Base-by-base conservation (phyloP, 306 rosid genomes). In the Vigna trinervia region DNA sequence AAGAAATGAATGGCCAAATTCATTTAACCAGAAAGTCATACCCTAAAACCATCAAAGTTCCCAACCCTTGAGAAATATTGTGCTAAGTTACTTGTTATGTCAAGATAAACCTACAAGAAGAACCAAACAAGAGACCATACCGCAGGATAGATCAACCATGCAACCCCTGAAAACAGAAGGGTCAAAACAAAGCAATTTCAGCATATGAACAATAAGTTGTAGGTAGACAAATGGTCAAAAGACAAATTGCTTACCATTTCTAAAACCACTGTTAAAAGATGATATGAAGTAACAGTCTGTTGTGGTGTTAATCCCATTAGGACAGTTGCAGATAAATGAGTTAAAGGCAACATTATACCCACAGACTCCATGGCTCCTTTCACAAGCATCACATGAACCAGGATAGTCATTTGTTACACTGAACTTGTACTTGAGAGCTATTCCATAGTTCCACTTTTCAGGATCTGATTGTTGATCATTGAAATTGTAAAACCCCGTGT, bases 361-460 rank as follows among this genome's bases (percentile, higher is more conserved):
- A 71, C 97, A 91, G 19, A 84, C 81, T 8, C 94, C 98, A 73
- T 74, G 52, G 38, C 96, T 89, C 11, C 59, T 90, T 51, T 94
- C 97, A 74, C 98, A 94, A 8, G 74, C 69, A 47, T 48, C 75
- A 83, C 98, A 94, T 12, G 87, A 77, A n/a, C 36, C 74, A 4
- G 98, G 98, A 80, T 69, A 90, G 34, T 92, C 98, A 66, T 94
- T 84, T 20, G 86, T 85, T 13, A 90, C 88, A 39, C 88, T 86
- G 71, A 92, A 94, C 84, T 92, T 94, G 32, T 94, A 94, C 64
- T 87, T 86, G 13, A 94, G 64, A 12, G 94, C 93, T 23, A 92
- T 92, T 41, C 98, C 98, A 60, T 90, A 94, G 60, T 85, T 94
- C 98, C 98, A 94, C 22, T 86, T 86, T 45, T 87, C 85, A 39